phyloP scores from a whole-genome alignment of 108 stramenopile genomes.

The Cylindrotheca fusiformis region DNA sequence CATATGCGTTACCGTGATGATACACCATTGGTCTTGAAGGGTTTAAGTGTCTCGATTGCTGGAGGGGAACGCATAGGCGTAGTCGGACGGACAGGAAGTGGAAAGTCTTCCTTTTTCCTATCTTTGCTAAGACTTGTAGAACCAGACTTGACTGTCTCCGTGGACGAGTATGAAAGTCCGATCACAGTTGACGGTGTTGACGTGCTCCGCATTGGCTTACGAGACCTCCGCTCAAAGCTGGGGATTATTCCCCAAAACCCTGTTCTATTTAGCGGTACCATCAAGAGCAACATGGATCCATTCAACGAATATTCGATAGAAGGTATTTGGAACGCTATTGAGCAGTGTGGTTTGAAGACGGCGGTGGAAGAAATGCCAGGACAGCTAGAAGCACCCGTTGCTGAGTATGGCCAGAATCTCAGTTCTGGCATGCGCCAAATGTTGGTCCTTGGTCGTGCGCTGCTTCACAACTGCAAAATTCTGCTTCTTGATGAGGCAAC shows the following conservation, averaged over 20 bases:
- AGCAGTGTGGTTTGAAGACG: constrained; percentile 62
- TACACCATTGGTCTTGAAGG: constrained; percentile 85
- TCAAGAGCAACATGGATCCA: constrained; percentile 90
- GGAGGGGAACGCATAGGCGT: constrained; percentile 88
- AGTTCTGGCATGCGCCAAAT: constrained; percentile 91
- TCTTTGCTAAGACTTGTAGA: constrained; percentile 88
- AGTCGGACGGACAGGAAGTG: constrained; percentile 80
- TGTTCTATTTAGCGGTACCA: constrained; percentile 87
- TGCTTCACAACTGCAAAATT: constrained; percentile 74
- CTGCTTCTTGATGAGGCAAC: constrained; percentile 92
- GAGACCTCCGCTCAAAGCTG: constrained; percentile 75
- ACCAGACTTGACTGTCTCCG: constrained; percentile 40
- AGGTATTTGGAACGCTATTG: constrained; percentile 68
- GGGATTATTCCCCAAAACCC: constrained; percentile 95
- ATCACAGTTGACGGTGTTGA: constrained; percentile 89
- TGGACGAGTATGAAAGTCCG: constrained; percentile 45
- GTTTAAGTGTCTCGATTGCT: constrained; percentile 72
- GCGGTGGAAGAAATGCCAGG: constrained; percentile 60
- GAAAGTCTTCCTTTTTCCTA: constrained; percentile 69
- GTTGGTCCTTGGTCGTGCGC: constrained; percentile 88
- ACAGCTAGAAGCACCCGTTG: constrained; percentile 62
- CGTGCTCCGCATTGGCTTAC: constrained; percentile 74
- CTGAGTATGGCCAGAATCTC: constrained; percentile 91
- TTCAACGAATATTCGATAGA: constrained; percentile 64
- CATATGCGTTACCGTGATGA: constrained; percentile 76